Percentiles rank a stretch among this genome's conserved stretches.
These are phyloP conservation scores for Sugiyamaella neomexicana DNA, from an alignment of 1,139 yeast species.

Conservation along the genomic window DNA sequence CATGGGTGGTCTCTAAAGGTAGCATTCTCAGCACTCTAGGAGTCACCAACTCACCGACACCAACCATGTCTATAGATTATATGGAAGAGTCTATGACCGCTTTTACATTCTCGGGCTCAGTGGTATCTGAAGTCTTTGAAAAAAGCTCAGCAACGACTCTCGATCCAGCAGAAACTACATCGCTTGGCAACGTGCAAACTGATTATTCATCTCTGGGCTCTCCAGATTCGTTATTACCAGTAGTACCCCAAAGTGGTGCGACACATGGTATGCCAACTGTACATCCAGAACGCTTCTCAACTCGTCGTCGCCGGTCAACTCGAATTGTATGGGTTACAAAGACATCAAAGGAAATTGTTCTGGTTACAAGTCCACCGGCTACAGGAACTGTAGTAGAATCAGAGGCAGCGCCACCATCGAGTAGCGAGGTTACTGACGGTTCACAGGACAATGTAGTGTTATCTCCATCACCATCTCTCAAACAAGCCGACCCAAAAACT, in stretches of 20 bases:
- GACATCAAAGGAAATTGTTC: constrained; percentile 5
- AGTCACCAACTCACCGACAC: background rate
- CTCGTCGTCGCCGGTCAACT: background rate
- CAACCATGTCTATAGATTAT: background rate
- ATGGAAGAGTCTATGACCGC: too few relatives aligned
- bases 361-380: constrained; percentile 1
- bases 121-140: too few relatives aligned
- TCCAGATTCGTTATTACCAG: too few relatives aligned
- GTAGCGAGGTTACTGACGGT: background rate
- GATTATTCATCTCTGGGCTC: too few relatives aligned
- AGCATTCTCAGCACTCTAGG: constrained; percentile 17
- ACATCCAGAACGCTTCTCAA: background rate
- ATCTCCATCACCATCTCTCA: background rate
- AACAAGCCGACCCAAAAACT: too few relatives aligned
- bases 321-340: background rate
- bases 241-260: too few relatives aligned
- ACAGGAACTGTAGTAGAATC: background rate
- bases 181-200: too few relatives aligned
- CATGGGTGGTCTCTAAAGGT: constrained; percentile 19
- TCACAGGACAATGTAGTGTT: background rate
- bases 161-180: too few relatives aligned
- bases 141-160: too few relatives aligned
- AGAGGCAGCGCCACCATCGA: too few relatives aligned
- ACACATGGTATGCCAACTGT: too few relatives aligned
- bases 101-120: background rate